These are phyloP conservation scores for Coelastrella sp. DNA, from an alignment of 139 green algal species.

Conservation along the genomic window DNA sequence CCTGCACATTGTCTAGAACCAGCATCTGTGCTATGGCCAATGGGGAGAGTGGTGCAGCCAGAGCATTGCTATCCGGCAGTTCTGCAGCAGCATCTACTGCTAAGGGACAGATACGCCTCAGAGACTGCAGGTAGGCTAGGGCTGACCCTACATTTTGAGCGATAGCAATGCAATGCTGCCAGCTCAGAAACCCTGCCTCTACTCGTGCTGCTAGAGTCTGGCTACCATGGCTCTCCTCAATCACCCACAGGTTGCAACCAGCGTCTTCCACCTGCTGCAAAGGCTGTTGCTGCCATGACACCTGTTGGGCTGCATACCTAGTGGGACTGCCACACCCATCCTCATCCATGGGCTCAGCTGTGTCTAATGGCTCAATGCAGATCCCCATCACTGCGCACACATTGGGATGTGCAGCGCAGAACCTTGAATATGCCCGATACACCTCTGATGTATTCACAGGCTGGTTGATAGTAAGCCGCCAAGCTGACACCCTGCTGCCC, in stretches of 20 bases:
- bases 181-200: constrained; percentile 67
- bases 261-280: constrained; percentile 8
- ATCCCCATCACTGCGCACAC: constrained; percentile 65
- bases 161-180: constrained; percentile 56
- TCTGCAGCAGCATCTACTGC: constrained; percentile 26
- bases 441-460: constrained; percentile 61
- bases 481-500: constrained; percentile 52
- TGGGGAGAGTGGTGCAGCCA: constrained; percentile 36
- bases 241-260: constrained; percentile 60
- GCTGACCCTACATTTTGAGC: constrained; percentile 63
- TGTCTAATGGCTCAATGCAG: constrained; percentile 61
- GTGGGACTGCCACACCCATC: constrained; percentile 23
- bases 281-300: constrained; percentile 10
- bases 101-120: constrained; percentile 39
- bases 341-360: constrained; percentile 48
- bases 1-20: constrained; percentile 55
- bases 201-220: constrained; percentile 59
- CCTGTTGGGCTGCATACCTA: background rate
- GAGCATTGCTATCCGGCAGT: constrained; percentile 22
- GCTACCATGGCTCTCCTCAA: constrained; percentile 69
- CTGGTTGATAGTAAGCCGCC: constrained; percentile 58
- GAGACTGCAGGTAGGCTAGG: constrained; percentile 65
- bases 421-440: constrained; percentile 58
- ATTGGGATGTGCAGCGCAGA: constrained; percentile 68
- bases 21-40: constrained; percentile 47